Percentiles rank a stretch among this genome's conserved stretches.
Evolutionary conservation across 495 filamentous ascomycete genomes (phyloP).

Genomic region (Daldinia caldariorum): DNA sequence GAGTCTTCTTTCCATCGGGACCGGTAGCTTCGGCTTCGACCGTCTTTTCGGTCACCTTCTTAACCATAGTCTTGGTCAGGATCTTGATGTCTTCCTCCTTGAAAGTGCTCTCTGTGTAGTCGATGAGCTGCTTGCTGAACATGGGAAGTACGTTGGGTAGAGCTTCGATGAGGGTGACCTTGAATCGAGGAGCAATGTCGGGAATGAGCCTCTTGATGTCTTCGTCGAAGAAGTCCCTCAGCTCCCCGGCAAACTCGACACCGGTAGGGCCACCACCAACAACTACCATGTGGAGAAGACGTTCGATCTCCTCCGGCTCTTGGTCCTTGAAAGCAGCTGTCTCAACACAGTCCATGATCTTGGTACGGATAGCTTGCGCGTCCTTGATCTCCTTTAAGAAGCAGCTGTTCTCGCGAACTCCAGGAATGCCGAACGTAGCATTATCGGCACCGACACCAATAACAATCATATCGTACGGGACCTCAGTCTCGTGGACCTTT

Average conservation of each 20-base stretch:
- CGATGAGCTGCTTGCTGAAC: constrained; percentile 99
- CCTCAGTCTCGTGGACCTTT: constrained; percentile 80
- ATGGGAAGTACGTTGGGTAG: constrained; percentile 97
- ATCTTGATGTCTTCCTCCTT: constrained; percentile 98
- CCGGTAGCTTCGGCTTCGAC: constrained; percentile 89
- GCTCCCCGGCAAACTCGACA: constrained; percentile 97
- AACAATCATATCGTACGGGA: constrained; percentile 98
- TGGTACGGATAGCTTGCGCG: constrained; percentile 93
- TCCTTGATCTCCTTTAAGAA: constrained; percentile 98
- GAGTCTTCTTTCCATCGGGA: constrained; percentile 85
- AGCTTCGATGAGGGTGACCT: constrained; percentile 96
- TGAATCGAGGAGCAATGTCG: constrained; percentile 92
- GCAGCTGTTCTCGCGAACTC: constrained; percentile 93
- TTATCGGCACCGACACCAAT: constrained; percentile 97
- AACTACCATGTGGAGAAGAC: constrained; percentile 98
- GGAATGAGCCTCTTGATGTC: constrained; percentile 98
- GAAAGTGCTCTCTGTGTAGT: constrained; percentile 99
- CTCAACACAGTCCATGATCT: constrained; percentile 99
- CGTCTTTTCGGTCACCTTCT: constrained; percentile 92
- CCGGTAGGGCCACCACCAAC: constrained; percentile 97
- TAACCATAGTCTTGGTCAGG: constrained; percentile 98
- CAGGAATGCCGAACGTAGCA: constrained; percentile 96
- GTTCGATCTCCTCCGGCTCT: constrained; percentile 85
- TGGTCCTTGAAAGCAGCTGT: constrained; percentile 99
- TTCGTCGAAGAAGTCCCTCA: constrained; percentile 98